Conservation (phyloP, 2,329 filamentous ascomycete species). For the Biscogniauxia mediterranea region DNA sequence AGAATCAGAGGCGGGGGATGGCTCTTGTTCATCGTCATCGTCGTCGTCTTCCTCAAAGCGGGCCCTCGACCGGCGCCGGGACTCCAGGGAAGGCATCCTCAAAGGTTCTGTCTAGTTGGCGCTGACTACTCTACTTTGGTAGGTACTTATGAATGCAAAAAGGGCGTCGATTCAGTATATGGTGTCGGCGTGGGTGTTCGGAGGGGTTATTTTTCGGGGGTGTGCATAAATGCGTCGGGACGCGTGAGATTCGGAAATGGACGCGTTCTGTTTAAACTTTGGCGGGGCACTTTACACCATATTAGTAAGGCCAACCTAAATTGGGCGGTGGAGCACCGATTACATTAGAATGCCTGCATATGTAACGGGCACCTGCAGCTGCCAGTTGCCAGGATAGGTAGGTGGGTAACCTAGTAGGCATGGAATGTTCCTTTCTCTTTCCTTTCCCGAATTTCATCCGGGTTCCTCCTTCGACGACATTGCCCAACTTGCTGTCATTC, state of each 20-base stretch:
- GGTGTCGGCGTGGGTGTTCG: background rate
- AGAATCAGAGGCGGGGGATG: constrained; percentile 25
- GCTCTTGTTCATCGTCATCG: constrained; percentile 28
- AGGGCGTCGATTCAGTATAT: no score
- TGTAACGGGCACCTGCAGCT: no score
- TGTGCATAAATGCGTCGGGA: background rate
- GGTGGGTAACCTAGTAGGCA: background rate
- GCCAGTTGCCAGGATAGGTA: background rate
- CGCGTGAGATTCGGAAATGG: no score
- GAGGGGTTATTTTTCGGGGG: background rate
- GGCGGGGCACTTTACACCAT: no score
- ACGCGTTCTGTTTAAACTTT: no score
- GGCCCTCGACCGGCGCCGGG: constrained; percentile 44
- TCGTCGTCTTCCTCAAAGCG: constrained; percentile 37
- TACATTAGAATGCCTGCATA: no score
- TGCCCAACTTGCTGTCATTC: no score
- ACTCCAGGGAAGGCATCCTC: constrained; percentile 28
- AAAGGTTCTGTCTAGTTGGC: background rate
- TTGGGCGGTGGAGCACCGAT: no score
- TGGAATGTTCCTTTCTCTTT: background rate
- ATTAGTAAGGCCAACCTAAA: no score
- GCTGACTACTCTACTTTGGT: background rate
- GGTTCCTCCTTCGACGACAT: background rate
- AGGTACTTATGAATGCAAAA: no score
- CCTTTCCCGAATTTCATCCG: background rate